A percentile compares a stretch with the other conserved stretches of the same genome.
Conservation (phyloP, 2,329 filamentous ascomycete species). For the Microsporum ferrugineum region DNA sequence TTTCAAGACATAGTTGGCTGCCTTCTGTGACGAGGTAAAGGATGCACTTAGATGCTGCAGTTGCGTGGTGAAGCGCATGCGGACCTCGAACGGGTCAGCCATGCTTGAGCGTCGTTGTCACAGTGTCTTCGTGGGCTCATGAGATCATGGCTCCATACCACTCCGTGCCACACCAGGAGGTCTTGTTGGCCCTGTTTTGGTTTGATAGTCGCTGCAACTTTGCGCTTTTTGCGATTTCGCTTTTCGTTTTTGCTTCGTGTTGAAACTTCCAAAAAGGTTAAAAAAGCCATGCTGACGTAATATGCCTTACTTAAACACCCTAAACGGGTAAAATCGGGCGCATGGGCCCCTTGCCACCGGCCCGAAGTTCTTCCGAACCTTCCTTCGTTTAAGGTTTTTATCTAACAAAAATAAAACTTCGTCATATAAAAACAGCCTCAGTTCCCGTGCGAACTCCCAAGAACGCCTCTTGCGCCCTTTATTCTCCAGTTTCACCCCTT, state of each 20-base stretch:
- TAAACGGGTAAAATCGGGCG: constrained; percentile 2
- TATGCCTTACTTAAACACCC: not conserved
- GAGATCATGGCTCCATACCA: not conserved
- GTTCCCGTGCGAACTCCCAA: not conserved
- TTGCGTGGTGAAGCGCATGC: constrained; percentile 88
- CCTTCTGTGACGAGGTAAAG: constrained; percentile 78
- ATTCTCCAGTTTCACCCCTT: not conserved
- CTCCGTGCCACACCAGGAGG: not conserved
- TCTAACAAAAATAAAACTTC: not conserved
- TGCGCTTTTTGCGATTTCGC: too few relatives aligned
- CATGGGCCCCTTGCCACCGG: not conserved
- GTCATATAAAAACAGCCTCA: not conserved
- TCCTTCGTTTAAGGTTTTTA: not conserved
- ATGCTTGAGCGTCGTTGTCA: constrained; percentile 39
- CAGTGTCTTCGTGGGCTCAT: not conserved
- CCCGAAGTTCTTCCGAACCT: not conserved
- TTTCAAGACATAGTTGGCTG: constrained; percentile 87
- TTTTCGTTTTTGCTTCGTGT: not conserved
- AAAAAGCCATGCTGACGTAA: not conserved
- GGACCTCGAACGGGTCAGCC: constrained; percentile 92
- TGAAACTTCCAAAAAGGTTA: not conserved
- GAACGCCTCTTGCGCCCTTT: not conserved
- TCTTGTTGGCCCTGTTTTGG: not conserved
- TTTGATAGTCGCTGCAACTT: not conserved
- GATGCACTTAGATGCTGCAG: constrained; percentile 86